phyloP scores from a whole-genome alignment of 495 filamentous ascomycete species.

The Penicillium arizonense region DNA sequence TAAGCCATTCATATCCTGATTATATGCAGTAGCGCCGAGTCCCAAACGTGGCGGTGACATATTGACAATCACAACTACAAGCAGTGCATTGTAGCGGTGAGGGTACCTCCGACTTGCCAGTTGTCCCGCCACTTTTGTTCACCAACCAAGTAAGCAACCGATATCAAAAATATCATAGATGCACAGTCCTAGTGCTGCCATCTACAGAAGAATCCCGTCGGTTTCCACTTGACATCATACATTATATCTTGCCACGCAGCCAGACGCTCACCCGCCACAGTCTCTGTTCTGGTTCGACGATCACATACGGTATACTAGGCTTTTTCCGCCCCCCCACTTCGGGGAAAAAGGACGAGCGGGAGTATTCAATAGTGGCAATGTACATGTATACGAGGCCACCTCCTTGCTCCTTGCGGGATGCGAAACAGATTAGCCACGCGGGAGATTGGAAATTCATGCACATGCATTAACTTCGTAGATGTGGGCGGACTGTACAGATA shows the following conservation, averaged over 20 bases:
- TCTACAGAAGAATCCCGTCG: background rate
- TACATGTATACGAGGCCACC: constrained; percentile 6
- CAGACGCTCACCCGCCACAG: background rate
- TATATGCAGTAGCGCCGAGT: constrained; percentile 23
- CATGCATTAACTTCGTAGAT: background rate
- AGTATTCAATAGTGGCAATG: constrained; percentile 12
- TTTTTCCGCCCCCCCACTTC: background rate
- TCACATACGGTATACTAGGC: background rate
- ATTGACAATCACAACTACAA: constrained; percentile 11
- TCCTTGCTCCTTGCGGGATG: constrained; percentile 10
- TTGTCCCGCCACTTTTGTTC: background rate
- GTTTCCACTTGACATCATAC: background rate
- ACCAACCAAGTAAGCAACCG: too few species aligned
- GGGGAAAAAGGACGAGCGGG: background rate
- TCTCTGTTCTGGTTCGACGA: constrained; percentile 5
- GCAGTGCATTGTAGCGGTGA: constrained; percentile 26
- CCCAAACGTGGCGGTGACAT: constrained; percentile 32
- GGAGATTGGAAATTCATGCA: background rate
- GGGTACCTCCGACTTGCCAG: background rate
- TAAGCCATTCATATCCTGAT: constrained; percentile 2
- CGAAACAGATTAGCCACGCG: constrained; percentile 12
- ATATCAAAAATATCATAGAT: too few species aligned
- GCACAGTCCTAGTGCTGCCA: background rate
- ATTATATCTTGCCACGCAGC: background rate
- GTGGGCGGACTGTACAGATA: background rate